Percentiles rank a stretch among this genome's conserved stretches.
These are phyloP conservation scores for Mortierella sp. DNA, from an alignment of 371 early-diverging fungal genomes.

Conservation along the genomic window DNA sequence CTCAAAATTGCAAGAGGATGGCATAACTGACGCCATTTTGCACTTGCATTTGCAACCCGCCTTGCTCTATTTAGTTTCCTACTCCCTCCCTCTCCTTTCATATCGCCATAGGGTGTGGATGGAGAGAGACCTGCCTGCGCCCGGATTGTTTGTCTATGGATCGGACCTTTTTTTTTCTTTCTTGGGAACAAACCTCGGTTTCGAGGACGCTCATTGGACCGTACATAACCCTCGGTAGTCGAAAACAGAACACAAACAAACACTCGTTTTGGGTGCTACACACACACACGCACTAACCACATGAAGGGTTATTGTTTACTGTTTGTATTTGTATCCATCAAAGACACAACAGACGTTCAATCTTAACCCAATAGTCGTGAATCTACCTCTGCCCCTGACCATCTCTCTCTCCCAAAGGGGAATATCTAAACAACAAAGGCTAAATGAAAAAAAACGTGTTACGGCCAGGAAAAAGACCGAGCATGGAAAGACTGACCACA, in stretches of 20 bases:
- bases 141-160: neutral
- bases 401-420: too few species aligned
- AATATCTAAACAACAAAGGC: too few species aligned
- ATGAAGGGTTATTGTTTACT: too few species aligned
- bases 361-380: too few species aligned
- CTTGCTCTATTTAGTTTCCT: neutral
- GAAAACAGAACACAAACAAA: neutral
- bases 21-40: slow-evolving; percentile 3
- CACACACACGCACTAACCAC: neutral
- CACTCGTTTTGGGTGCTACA: too few species aligned
- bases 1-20: neutral
- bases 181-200: slow-evolving; percentile 34
- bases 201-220: slow-evolving; percentile 23
- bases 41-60: neutral
- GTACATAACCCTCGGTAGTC: neutral
- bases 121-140: neutral
- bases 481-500: too few species aligned
- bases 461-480: too few species aligned
- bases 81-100: neutral
- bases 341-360: too few species aligned
- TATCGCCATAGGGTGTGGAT: neutral
- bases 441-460: too few species aligned
- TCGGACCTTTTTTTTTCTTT: slow-evolving; percentile 13
- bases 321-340: neutral
- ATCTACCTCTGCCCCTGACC: too few species aligned